Conservation (phyloP, 2,329 filamentous ascomycete genomes). For the Saccharata proteae region DNA sequence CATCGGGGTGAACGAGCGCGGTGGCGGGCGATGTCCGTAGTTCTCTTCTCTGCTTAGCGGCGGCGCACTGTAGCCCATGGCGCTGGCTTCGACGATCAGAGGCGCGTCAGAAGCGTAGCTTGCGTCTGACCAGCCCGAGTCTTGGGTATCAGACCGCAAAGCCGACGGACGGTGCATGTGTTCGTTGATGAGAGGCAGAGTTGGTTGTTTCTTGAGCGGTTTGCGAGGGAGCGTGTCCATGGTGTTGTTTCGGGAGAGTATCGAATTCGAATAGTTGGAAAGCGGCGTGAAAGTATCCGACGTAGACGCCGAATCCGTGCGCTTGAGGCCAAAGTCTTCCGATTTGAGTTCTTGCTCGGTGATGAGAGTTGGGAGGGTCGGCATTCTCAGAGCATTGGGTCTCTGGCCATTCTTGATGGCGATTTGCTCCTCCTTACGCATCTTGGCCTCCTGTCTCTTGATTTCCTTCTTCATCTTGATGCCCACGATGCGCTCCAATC, state of each 20-base stretch:
- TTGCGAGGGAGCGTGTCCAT: constrained; percentile 23
- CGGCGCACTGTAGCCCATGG: constrained; percentile 37
- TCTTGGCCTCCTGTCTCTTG: constrained; percentile 54
- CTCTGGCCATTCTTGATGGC: constrained; percentile 42
- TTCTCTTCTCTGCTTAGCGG: too few species aligned
- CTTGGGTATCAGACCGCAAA: constrained; percentile 37
- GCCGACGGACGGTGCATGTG: constrained; percentile 23
- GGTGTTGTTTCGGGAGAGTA: constrained; percentile 42
- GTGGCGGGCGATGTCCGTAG: too few species aligned
- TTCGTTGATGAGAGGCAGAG: constrained; percentile 28
- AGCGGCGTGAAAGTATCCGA: constrained; percentile 26
- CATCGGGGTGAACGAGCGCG: constrained; percentile 11
- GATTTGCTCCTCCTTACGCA: constrained; percentile 40
- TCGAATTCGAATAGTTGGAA: constrained; percentile 39
- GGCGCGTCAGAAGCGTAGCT: constrained; percentile 55
- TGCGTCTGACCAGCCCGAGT: constrained; percentile 38
- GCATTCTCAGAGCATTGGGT: constrained; percentile 15
- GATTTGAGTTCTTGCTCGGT: constrained; percentile 29
- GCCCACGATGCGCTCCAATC: constrained; percentile 73
- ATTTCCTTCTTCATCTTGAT: constrained; percentile 81
- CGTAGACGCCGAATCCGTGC: constrained; percentile 20
- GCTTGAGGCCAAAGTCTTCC: constrained; percentile 20
- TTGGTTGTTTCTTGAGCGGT: constrained; percentile 19
- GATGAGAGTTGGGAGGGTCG: constrained; percentile 30
- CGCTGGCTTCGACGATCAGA: constrained; percentile 46